Base-by-base conservation (phyloP, 495 filamentous ascomycete genomes). In the Copromyces sp. region DNA sequence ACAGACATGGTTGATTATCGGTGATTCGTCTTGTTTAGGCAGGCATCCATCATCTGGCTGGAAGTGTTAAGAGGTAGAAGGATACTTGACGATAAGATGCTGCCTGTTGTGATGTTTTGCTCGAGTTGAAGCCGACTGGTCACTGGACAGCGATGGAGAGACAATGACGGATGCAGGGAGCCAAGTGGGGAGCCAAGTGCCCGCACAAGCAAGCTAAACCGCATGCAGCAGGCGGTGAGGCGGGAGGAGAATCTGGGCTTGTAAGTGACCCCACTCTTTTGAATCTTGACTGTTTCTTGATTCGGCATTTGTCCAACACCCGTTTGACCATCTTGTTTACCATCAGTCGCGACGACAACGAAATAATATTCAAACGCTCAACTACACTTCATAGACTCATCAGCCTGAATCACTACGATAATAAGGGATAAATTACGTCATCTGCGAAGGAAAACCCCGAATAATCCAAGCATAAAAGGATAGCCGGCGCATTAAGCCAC, bases 1-100 rank as follows among this genome's bases (percentile, higher is more conserved):
- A 92, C 90, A 61, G 92, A 90, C 92, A 94, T 94, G 73, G 73
- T 83, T 71, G 75, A 53, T 73, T 78, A 70, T 69, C 35, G 74
- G 71, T 72, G 61, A 68, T 71, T 70, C 53, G 61, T 71, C 37
- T 40, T 61, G 41, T 68, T 69, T 17, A 20, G 42, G 47, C 74
- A 83, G 80, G 82, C 80, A 82, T 71, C 82, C 81, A 80, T 83
- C 71, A 72, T 79, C 39, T 32, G 24, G 4, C 4, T 3, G 3
- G 44, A 4, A 59, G 14, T 12, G 11, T 59, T 1, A 35, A 9
- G 0, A 37, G 32, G 29, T 29, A 35, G 24, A 35, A 65, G 5
- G 3, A 65, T 65, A 65, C 3, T 42, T 24, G 35, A 65, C 1
- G 37, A 12, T 17, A 70, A 16, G 14, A 17, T 24, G 70, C 32